Evolutionary conservation across 1,284 basidiomycete species (phyloP).

Genomic region (Leccinum insolens): DNA sequence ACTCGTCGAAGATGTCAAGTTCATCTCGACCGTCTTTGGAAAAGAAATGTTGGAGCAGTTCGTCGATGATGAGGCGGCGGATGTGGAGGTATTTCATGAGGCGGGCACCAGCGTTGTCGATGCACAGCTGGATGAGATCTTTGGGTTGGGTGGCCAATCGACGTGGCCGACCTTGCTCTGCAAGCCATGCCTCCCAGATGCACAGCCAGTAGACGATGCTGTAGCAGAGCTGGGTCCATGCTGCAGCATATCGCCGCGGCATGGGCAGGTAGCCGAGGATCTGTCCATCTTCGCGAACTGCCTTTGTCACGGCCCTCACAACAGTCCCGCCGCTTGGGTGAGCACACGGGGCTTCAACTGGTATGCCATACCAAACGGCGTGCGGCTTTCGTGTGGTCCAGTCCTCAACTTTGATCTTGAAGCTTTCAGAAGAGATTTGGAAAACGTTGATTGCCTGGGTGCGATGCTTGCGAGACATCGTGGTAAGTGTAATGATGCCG

Average conservation of each 20-base stretch:
- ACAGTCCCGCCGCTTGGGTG: neutral
- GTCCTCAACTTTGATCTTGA: neutral
- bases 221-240: conserved; percentile 1
- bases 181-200: neutral
- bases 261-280: neutral
- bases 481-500: neutral
- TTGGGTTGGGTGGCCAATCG: neutral
- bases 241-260: neutral
- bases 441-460: neutral
- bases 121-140: neutral
- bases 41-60: neutral
- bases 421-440: neutral
- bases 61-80: neutral
- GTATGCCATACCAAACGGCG: neutral
- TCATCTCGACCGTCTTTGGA: neutral
- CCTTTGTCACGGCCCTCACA: neutral
- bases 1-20: neutral
- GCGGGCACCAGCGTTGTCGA: neutral
- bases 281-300: neutral
- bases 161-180: neutral
- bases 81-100: neutral
- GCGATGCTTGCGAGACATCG: neutral
- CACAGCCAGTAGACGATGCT: neutral
- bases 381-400: neutral
- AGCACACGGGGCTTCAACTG: neutral